These are phyloP conservation scores for Pseudogymnoascus sp. DNA, from an alignment of 2,329 filamentous ascomycete genomes.

Conservation along the genomic window DNA sequence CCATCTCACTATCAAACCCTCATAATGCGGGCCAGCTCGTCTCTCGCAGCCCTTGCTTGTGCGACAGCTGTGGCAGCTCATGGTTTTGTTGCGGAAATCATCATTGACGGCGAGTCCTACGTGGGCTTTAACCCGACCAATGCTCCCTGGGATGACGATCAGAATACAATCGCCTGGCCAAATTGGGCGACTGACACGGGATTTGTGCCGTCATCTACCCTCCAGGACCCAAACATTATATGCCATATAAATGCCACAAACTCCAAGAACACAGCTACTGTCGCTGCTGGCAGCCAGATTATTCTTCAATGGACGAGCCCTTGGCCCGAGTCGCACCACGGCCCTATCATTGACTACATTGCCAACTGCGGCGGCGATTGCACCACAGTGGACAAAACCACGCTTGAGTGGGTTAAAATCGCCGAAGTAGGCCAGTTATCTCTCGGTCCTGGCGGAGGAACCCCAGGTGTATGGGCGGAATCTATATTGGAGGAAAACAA, in stretches of 20 bases:
- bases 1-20: background rate
- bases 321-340: constrained; percentile 58
- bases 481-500: constrained; percentile 45
- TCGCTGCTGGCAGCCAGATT: constrained; percentile 52
- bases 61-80: constrained; percentile 38
- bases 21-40: background rate
- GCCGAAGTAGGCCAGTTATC: constrained; percentile 29
- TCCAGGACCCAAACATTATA: constrained; percentile 47
- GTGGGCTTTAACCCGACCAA: background rate
- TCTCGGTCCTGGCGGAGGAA: constrained; percentile 27
- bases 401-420: constrained; percentile 36
- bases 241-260: constrained; percentile 52
- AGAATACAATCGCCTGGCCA: constrained; percentile 48
- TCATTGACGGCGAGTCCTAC: constrained; percentile 41
- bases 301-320: constrained; percentile 56
- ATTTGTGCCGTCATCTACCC: constrained; percentile 42
- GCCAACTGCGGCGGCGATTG: constrained; percentile 34
- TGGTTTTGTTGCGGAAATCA: constrained; percentile 37
- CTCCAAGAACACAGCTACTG: constrained; percentile 43
- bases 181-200: constrained; percentile 44
- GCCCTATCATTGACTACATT: constrained; percentile 25
- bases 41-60: constrained; percentile 19
- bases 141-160: constrained; percentile 20
- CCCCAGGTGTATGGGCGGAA: constrained; percentile 36
- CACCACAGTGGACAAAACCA: constrained; percentile 32